Evolutionary conservation across 2,329 filamentous ascomycete genomes (phyloP), one percentile per base, ranked within the genome.

Genomic region (Aspergillus sp.): DNA sequence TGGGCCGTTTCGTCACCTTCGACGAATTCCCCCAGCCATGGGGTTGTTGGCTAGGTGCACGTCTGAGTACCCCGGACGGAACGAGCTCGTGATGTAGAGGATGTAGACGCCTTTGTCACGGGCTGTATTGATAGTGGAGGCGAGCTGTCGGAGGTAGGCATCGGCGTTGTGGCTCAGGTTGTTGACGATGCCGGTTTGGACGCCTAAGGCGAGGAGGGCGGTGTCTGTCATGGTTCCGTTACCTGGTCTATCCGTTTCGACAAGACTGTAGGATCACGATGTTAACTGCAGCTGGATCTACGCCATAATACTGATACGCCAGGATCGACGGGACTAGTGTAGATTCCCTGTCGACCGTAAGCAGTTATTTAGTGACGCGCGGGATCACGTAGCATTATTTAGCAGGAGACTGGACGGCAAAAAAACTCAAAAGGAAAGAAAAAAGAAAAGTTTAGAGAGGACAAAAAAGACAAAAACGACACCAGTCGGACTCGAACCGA

Each of bases 161-260:
- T 46, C 33, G 10, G 9, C 35, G 29, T 41, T 43, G 30, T 49
- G 46, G 27, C 48, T 42, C 10, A 65, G 26, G 27, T 49, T 54
- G 19, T 57, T 48, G 33, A 68, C 7, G 36, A 60, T 54, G 39
- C 61, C 63, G 12, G 51, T 57, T 50, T 69, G 64, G 40, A 68
- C 34, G 52, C 69, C 66, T 40, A 70, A 60, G 41, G 68, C 50
- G 34, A 70, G 52, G 5, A 69, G 54, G 5, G 63, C 63, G 5
- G 61, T 61, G 42, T 56, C 56, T 4, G 43, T 48, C 58, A 61
- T 62, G 34, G 30, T 52, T 26, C 4, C n/a, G 10, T 7, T 4
- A 19, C 19, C 4, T 34, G 5, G 5, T 7, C 8, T 36, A 27
- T 2, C 27, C 26, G 19, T 12, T 12, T 32, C 6, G 8, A 9